Conservation (phyloP, 768 basidiomycete species). For the Termitomyces sp. region DNA sequence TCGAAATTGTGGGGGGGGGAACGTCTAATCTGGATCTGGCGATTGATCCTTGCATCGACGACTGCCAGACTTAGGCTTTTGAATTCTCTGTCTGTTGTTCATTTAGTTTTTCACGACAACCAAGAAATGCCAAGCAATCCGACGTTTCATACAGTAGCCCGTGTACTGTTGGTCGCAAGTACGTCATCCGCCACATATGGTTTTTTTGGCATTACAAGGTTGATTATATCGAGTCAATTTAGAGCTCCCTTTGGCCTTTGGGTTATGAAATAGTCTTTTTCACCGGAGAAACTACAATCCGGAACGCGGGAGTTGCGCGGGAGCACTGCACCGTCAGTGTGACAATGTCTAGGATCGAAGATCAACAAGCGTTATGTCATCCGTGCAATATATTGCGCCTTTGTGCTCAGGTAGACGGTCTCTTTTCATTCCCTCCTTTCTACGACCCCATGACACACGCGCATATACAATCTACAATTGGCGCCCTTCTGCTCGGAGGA, state of each 20-base stretch:
- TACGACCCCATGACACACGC: not conserved
- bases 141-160: not conserved
- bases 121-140: not conserved
- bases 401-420: not conserved
- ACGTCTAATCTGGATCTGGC: not conserved
- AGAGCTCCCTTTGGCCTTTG: not conserved
- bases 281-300: not conserved
- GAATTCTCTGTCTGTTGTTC: not conserved
- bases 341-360: not conserved
- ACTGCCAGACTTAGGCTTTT: too few species aligned
- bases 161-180: not conserved
- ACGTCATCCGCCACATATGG: not conserved
- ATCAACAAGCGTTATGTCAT: not conserved
- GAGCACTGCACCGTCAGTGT: not conserved
- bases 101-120: not conserved
- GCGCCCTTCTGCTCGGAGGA: conserved; percentile 10
- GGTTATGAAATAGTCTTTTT: too few species aligned
- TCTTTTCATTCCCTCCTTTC: not conserved
- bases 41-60: too few species aligned
- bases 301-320: not conserved
- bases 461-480: conserved; percentile 6
- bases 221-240: not conserved
- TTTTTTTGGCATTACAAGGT: not conserved
- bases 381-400: not conserved
- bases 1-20: not conserved